Base-by-base conservation (phyloP, 2,329 filamentous ascomycete species). In the Aureobasidium subglaciale region DNA sequence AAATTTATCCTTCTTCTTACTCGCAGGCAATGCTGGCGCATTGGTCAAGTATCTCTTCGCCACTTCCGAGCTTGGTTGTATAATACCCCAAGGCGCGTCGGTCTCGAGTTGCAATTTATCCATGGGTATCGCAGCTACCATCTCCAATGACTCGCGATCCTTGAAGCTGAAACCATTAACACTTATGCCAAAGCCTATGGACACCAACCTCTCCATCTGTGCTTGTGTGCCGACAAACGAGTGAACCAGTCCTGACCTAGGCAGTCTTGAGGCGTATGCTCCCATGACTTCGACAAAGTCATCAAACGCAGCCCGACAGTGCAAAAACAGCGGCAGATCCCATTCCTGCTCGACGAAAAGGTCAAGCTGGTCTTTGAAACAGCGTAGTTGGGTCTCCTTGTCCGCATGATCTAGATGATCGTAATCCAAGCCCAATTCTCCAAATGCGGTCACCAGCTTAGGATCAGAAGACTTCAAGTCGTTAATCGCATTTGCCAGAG, bases 381-480 rank as follows among this genome's bases (percentile, higher is more conserved):
- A 69, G 1, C 67, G 66, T 1, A 71, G 61, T 57, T 78, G 73
- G 0, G 64, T 67, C 4, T 71, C 70, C 42, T 74, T 76, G 10
- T 70, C 64, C 0, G 75, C 74, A 2, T 71, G 68, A 0, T 70
- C 65, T 3, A 78, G 65, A 4, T 74, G 69, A 35, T 77, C 76
- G 38, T 78, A 79, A 49, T 80, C 78, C 1, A 80, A 65, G 0
- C 77, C 76, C 1, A 80, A 65, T 46, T 79, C 77, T 1, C 76
- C 77, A 56, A 74, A 78, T 1, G 76, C 76, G 0, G 68, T 71
- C 2, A 79, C 60, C 2, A 70, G 64, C 5, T 41, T 55, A 1
- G 55, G 54, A 5, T 54, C 34, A 48, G 63, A 58, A 0, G 61
- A 50, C 1, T 64, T 38, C 15, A 67, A 60, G 1, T 61, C 58